phyloP scores from a whole-genome alignment of 2,329 filamentous ascomycete genomes.

The Eurotiales sp. region DNA sequence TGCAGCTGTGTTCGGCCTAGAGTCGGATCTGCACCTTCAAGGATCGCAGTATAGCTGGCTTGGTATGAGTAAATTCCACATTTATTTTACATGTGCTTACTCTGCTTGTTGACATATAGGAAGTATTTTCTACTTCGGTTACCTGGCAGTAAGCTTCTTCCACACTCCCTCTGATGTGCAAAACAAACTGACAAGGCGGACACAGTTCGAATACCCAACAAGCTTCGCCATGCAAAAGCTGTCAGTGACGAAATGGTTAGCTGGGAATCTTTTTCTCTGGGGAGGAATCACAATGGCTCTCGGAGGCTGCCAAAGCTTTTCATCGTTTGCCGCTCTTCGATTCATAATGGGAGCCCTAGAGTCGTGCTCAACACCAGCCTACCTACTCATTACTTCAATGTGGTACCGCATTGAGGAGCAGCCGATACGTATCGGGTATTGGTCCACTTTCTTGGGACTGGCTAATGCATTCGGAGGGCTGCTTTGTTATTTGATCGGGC shows the following conservation, averaged over 20 bases:
- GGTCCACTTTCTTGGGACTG: conserved; percentile 30
- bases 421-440: conserved; percentile 48
- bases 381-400: conserved; percentile 52
- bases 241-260: conserved; percentile 58
- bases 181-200: too few species aligned
- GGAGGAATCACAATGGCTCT: conserved; percentile 50
- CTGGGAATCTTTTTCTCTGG: conserved; percentile 50
- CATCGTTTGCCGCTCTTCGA: conserved; percentile 47
- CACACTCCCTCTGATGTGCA: too few species aligned
- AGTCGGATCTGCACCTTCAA: conserved; percentile 54
- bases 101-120: too few species aligned
- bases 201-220: too few species aligned
- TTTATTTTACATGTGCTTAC: conserved; percentile 44
- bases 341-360: conserved; percentile 59
- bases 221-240: conserved; percentile 38
- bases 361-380: conserved; percentile 43
- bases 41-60: conserved; percentile 55
- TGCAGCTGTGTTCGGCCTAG: conserved; percentile 61
- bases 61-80: conserved; percentile 47
- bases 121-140: conserved; percentile 50
- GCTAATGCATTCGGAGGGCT: not conserved
- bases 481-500: conserved; percentile 1
- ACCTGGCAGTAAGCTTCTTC: conserved; percentile 51
- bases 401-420: conserved; percentile 54
- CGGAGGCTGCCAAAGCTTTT: conserved; percentile 47